These are phyloP conservation scores for Colletotrichum tabaci DNA, from an alignment of 2,329 filamentous ascomycete genomes.

Conservation along the genomic window DNA sequence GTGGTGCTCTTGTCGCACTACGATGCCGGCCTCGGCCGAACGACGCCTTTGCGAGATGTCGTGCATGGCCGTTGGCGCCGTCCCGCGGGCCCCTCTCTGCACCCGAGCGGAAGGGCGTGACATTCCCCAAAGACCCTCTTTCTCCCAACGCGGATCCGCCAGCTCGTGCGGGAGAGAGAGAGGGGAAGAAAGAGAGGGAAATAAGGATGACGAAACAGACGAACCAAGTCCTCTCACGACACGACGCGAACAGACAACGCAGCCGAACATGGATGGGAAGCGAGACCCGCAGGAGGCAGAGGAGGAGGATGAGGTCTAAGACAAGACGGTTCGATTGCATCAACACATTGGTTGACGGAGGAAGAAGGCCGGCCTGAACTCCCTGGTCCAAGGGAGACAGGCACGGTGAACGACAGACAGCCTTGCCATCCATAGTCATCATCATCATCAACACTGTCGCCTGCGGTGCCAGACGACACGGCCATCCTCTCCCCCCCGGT, in stretches of 20 bases:
- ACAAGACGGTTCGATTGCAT: constrained; percentile 13
- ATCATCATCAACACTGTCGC: not conserved
- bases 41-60: constrained; percentile 17
- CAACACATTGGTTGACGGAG: constrained; percentile 9
- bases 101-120: not conserved
- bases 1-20: constrained; percentile 23
- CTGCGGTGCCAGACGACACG: constrained; percentile 4
- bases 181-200: too few relatives aligned
- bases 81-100: not conserved
- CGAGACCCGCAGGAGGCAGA: constrained; percentile 5
- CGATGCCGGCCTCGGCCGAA: constrained; percentile 41
- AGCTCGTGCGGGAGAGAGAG: too few relatives aligned
- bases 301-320: not conserved
- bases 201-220: not conserved
- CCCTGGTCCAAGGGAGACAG: not conserved
- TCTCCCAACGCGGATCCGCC: too few relatives aligned
- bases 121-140: not conserved
- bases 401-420: not conserved
- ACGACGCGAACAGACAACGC: constrained; percentile 1
- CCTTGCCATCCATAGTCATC: not conserved
- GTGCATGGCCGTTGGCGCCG: constrained; percentile 15
- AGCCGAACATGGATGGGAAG: constrained; percentile 2
- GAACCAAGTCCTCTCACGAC: not conserved
- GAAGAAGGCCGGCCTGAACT: not conserved
- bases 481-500: not conserved